Evolutionary conservation across 345 rosid species (phyloP), one percentile per base, ranked within the genome.

Genomic region (Sisymbrium irio): DNA sequence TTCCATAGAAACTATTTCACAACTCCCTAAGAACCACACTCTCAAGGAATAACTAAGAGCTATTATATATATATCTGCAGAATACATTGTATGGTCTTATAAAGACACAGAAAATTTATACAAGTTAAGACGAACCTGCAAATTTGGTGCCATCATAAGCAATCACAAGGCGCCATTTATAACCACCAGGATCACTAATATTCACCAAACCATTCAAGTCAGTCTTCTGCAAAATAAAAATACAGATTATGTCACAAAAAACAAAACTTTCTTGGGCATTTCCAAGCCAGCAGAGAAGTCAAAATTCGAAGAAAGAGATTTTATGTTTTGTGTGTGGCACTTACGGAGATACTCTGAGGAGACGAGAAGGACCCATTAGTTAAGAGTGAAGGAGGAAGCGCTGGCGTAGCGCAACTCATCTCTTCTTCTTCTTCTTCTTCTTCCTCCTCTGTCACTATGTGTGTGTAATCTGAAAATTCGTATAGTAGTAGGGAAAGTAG

Each of bases 121-220:
- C 11, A 4, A 36, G 44, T 35, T 19, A 37, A 51, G 49, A 35
- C 57, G 33, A 72, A 83, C 98, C 97, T 81, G 93, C 83, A 67
- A 85, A 93, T 49, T 41, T 78, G 41, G 98, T 88, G 74, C 97
- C 97, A 39, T 88, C 98, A 46, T 91, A 91, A 13, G 96, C 86
- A 9, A 94, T 78, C 53, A 89, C 85, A 81, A 94, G 75, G 60
- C 97, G 93, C 98, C 97, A 94, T 68, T 87, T 91, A 72, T 58
- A 87, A 36, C 63, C 76, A 61, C 46, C 61, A 62, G 46, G 62
- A 28, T 41, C 78, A 25, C 61, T 53, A 33, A 73, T 71, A 42
- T 81, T 87, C 40, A 57, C 69, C 49, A 58, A 10, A 50, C 20
- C 59, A 57, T 20, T 79, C 42, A 76, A 27, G 3, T 58, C 69